A percentile compares a stretch with the other conserved stretches of the same genome.
These are phyloP conservation scores for Claviceps capensis DNA, from an alignment of 2,329 filamentous ascomycete genomes.

Conservation along the genomic window DNA sequence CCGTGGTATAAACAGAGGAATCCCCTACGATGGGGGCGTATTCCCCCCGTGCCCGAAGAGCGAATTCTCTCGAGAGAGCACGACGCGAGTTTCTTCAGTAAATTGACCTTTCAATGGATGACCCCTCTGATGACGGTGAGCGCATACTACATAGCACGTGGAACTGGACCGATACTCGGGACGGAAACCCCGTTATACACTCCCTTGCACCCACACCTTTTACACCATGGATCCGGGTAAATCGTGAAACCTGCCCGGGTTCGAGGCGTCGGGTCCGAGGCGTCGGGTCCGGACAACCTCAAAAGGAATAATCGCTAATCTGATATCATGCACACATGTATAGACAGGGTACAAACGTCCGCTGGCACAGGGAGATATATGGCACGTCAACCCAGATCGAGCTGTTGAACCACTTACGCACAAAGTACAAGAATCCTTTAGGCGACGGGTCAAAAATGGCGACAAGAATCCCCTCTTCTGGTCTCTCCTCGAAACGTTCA, in stretches of 20 bases:
- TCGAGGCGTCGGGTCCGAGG: neutral
- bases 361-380: constrained; percentile 75
- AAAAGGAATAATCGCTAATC: neutral
- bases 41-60: constrained; percentile 41
- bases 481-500: constrained; percentile 79
- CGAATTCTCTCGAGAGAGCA: constrained; percentile 51
- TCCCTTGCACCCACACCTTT: neutral
- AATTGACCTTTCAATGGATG: constrained; percentile 82
- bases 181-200: too few relatives aligned
- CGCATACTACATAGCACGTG: neutral
- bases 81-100: constrained; percentile 59
- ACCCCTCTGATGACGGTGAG: constrained; percentile 66
- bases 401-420: constrained; percentile 55
- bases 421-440: constrained; percentile 54
- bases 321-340: neutral
- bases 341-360: constrained; percentile 74
- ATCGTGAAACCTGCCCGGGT: neutral
- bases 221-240: neutral
- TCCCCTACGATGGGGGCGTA: constrained; percentile 44
- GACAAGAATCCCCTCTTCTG: constrained; percentile 61
- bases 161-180: too few relatives aligned
- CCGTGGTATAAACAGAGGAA: constrained; percentile 52
- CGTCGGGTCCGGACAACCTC: too few relatives aligned
- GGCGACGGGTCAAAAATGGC: constrained; percentile 51
- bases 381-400: constrained; percentile 72